phyloP scores from a whole-genome alignment of 106 monocot genomes.

The Allium cepa region DNA sequence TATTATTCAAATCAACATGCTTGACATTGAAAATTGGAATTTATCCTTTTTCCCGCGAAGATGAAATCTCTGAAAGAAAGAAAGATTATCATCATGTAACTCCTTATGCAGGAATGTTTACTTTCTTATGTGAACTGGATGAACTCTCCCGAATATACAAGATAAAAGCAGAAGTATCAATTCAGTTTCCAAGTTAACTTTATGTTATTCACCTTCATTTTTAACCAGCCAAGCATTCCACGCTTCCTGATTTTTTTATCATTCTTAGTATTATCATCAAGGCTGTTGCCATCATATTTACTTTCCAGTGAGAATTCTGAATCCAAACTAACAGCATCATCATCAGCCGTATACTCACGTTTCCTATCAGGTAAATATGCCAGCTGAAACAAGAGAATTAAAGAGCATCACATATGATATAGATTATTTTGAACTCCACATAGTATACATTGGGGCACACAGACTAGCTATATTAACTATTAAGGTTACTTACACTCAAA shows the following conservation, averaged over 20 bases:
- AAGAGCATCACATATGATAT: background rate
- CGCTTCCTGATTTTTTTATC: conserved; percentile 60
- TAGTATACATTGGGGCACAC: too few species aligned
- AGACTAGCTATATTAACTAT: too few species aligned
- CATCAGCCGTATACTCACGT: conserved; percentile 58
- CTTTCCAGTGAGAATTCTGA: conserved; percentile 69
- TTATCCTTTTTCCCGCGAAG: too few species aligned
- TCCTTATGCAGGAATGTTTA: too few species aligned
- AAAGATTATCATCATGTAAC: too few species aligned
- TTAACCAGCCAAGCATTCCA: conserved; percentile 97
- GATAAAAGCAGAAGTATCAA: background rate
- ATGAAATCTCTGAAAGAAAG: too few species aligned
- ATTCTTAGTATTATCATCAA: conserved; percentile 49
- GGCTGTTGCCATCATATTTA: conserved; percentile 25
- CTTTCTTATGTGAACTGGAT: too few species aligned
- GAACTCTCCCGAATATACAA: too few species aligned
- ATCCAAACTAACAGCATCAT: conserved; percentile 62
- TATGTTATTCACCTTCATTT: conserved; percentile 40
- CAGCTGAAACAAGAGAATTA: conserved; percentile 42
- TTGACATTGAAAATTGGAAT: too few species aligned
- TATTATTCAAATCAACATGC: too few species aligned
- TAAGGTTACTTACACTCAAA: too few species aligned
- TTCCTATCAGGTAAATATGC: conserved; percentile 88
- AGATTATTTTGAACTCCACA: too few species aligned
- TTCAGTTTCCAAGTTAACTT: background rate